phyloP scores from a whole-genome alignment of 306 rosid genomes.

The Macrotyloma uniflorum region DNA sequence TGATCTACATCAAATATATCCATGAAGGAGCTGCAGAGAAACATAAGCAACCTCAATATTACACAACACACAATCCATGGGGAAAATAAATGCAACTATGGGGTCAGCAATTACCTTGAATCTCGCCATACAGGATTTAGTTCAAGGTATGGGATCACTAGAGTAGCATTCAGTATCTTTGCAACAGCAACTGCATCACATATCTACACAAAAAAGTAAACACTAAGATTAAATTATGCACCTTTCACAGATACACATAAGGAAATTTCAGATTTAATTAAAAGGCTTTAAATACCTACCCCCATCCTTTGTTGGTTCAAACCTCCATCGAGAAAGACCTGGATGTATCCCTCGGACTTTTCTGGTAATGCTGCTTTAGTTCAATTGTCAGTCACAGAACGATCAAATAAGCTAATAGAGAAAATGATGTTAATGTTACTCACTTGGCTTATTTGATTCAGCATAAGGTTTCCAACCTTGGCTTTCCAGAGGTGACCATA shows the following conservation, averaged over 20 bases:
- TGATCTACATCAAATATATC: conserved; percentile 98
- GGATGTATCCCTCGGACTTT: conserved; percentile 81
- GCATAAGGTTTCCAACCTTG: conserved; percentile 74
- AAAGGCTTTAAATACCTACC: conserved; percentile 56
- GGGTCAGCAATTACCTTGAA: conserved; percentile 62
- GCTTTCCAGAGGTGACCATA: conserved; percentile 71
- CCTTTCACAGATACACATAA: background rate
- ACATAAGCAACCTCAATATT: conserved; percentile 30
- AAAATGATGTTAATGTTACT: conserved; percentile 39
- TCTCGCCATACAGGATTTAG: conserved; percentile 95
- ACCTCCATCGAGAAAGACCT: conserved; percentile 98
- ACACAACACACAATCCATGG: conserved; percentile 26
- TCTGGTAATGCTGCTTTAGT: conserved; percentile 74
- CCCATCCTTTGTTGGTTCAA: conserved; percentile 99
- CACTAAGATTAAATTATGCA: conserved; percentile 13
- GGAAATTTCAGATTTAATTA: background rate
- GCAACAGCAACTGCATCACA: conserved; percentile 99
- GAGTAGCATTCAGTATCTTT: conserved; percentile 90
- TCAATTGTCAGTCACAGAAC: conserved; percentile 26
- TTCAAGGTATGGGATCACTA: conserved; percentile 94
- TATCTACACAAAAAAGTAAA: conserved; percentile 58
- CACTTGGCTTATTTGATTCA: conserved; percentile 63
- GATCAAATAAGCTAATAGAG: conserved; percentile 24
- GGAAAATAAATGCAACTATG: conserved; percentile 22
- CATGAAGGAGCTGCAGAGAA: conserved; percentile 76